A percentile compares a stretch with the other conserved stretches of the same genome.
Evolutionary conservation across 768 basidiomycete species (phyloP).

Genomic region (Boletus huronensis): DNA sequence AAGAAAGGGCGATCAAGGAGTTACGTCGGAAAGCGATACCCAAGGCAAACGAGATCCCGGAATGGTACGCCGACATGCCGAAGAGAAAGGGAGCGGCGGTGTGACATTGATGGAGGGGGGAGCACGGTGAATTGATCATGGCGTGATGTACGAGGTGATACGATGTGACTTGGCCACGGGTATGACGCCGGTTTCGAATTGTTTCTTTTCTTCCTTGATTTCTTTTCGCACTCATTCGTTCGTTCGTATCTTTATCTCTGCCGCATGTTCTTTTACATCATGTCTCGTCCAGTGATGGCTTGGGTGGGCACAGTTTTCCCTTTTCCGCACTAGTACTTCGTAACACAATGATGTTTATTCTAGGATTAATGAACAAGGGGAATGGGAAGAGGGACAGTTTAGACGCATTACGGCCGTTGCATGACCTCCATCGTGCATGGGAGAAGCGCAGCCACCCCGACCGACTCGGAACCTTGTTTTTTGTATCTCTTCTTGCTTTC

Average conservation of each 20-base stretch:
- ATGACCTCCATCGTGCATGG: slow-evolving; percentile 11
- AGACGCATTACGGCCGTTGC: slow-evolving; percentile 21
- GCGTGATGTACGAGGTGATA: slow-evolving; percentile 16
- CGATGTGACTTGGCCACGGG: slow-evolving; percentile 13
- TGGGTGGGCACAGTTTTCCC: not conserved
- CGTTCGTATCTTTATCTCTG: slow-evolving; percentile 15
- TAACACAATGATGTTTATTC: slow-evolving; percentile 21
- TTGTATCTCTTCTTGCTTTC: not conserved
- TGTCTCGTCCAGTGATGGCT: not conserved
- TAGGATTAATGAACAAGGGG: slow-evolving; percentile 22
- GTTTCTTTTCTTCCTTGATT: slow-evolving; percentile 7
- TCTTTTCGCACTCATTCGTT: not conserved
- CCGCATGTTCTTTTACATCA: slow-evolving; percentile 19
- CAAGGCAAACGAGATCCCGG: slow-evolving; percentile 67
- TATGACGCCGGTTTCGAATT: not conserved
- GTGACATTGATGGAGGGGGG: slow-evolving; percentile 11
- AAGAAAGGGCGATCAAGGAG: slow-evolving; percentile 60
- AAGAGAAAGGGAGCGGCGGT: slow-evolving; percentile 41
- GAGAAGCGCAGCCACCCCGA: slow-evolving; percentile 23
- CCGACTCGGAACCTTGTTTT: slow-evolving; percentile 29
- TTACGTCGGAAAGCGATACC: slow-evolving; percentile 61
- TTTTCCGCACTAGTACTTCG: not conserved
- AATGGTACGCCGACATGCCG: slow-evolving; percentile 72
- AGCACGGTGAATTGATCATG: slow-evolving; percentile 5
- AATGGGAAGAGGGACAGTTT: slow-evolving; percentile 16